Conservation (phyloP, 306 rosid species). For the Sphenostylis stenocarpa region DNA sequence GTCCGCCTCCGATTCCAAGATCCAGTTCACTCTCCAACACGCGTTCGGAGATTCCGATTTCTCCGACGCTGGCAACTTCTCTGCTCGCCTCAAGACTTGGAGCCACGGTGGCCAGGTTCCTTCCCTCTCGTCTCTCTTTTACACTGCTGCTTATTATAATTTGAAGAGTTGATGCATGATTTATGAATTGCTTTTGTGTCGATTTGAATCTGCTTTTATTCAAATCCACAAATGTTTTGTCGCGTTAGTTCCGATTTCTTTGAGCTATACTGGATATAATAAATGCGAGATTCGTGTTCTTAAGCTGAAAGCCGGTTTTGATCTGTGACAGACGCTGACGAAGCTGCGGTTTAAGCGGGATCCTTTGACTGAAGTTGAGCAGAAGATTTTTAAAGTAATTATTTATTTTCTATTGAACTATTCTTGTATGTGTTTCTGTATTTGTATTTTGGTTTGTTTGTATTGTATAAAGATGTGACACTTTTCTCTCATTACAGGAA, state of each 20-base stretch:
- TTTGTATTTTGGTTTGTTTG: not conserved
- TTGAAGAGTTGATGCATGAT: not conserved
- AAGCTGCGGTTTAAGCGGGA: slow-evolving; percentile 88
- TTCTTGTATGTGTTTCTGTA: not conserved
- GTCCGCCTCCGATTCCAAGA: slow-evolving; percentile 81
- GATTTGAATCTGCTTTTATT: not conserved
- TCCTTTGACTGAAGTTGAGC: slow-evolving; percentile 59
- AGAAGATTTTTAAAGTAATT: slow-evolving; percentile 62
- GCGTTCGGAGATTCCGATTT: slow-evolving; percentile 89
- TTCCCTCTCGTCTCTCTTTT: not conserved
- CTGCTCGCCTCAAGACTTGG: slow-evolving; percentile 92
- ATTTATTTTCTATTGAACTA: not conserved
- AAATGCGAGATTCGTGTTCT: not conserved
- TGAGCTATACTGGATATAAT: not conserved
- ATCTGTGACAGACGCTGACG: slow-evolving; percentile 72
- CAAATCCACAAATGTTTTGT: not conserved
- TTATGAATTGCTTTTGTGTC: not conserved
- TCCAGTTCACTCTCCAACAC: slow-evolving; percentile 83
- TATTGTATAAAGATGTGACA: slow-evolving; percentile 12
- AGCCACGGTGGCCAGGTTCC: slow-evolving; percentile 87
- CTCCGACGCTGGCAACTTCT: slow-evolving; percentile 77
- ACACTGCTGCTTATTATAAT: not conserved
- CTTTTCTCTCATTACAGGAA: slow-evolving; percentile 46
- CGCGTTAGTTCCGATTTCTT: not conserved
- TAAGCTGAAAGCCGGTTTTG: slow-evolving; percentile 28